Base-by-base conservation (phyloP, 352 stramenopile genomes). In the Phytophthora cryptogea region DNA sequence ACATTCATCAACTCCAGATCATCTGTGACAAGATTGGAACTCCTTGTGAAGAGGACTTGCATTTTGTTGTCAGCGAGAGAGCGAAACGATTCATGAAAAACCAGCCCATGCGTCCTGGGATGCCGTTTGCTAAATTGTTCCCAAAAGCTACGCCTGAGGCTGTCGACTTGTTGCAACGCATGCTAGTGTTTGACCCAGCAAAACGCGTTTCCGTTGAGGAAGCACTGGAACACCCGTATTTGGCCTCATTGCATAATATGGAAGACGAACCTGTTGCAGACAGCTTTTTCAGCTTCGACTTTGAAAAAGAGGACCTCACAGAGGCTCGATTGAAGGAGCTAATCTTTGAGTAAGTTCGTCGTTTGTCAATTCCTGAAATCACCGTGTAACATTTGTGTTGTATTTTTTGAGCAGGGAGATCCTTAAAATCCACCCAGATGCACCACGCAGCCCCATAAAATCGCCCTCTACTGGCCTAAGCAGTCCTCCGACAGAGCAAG, bases 1-100 rank as follows among this genome's bases (percentile, higher is more conserved):
- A 99, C 74, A 99, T 99, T 73, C 93, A 99, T 74, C 97, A 99
- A 76, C 93, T 99, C 42, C 88, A 97, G 74, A 94, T 98, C 66
- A 98, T 98, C 53, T 95, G 84, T 59, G 88, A 97, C 54, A 94
- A 96, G 54, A 79, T 98, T 32, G 92, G 92, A 32, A 96, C 86
- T 37, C 88, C 89, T 9, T 70, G 69, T 26, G 81, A 98, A 42
- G 86, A 87, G 0, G 92, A 97, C 30, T 58, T 98, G 17, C 77
- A 95, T 57, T 98, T 97, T 62, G 86, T 98, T 43, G 95, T 88
- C 30, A 97, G 90, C 55, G 86, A 98, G 37, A 94, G 87, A 59
- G 86, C 88, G 13, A 82, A 76, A 30, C 77, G 83, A 1, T 95
- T 95, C 66, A 94, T 96, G 83, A 86, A 90, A 66, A 89, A 79